Evolutionary conservation across 2,329 filamentous ascomycete genomes (phyloP), one percentile per base, ranked within the genome.

Genomic region (Exophiala oligosperma): DNA sequence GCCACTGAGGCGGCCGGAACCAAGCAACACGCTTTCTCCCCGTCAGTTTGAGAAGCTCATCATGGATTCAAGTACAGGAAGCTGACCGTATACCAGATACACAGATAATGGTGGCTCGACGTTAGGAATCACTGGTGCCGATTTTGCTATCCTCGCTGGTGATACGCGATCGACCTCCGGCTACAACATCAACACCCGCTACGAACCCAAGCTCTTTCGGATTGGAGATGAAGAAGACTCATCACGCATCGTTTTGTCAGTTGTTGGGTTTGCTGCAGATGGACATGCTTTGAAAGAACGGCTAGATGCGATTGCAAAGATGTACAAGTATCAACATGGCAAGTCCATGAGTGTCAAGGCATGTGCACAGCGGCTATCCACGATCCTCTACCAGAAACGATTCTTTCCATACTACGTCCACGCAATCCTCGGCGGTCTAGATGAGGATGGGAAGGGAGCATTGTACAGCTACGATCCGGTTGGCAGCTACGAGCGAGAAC

Each of bases 341-440:
- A 99, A 97, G 81, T 86, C 91, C 65, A 99, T 99, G 88, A 88
- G 85, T 64, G 89, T 97, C 71, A 88, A 91, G 70, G 94, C 94
- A 49, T 97, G 93, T 77, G 95, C 94, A 56, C 93, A 97, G 78
- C 87, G 93, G 56, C 83, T 99, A 61, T 93, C 91, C 41, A 97
- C 95, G 48, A 95, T 99, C 66, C 86, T 99, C 57, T 99, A 99
- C 81, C 83, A 87, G 76, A 97, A 97, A 81, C 91, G 94, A 49
- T 99, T 99, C 82, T 99, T 99, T 81, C 94, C 94, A 23, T 99
- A 96, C 84, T 99, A 99, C 76, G 91, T 95, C 58, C 87, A 93
- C 70, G 93, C 93, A 32, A 97, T 99, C 74, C 81, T 99, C 48
- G 94, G 90, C 48, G 94, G 94, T 21, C 78, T 99, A 62, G 95